Evolutionary conservation across 164 flowering plant genomes (phyloP).

Genomic region (grape (Vitis vinifera)): DNA sequence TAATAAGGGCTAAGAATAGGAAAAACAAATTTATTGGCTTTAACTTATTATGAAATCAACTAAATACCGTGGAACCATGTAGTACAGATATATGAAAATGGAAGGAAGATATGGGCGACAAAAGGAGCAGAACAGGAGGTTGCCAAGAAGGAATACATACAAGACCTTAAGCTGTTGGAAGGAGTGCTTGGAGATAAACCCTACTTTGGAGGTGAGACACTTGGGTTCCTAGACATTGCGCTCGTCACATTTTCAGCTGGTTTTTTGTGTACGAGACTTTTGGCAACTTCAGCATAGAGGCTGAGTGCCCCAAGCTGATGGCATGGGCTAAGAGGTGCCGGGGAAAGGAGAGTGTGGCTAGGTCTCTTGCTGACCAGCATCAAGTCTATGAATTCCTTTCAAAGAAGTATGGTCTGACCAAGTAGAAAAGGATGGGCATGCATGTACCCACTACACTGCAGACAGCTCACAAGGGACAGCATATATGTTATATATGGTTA

Average conservation of each 20-base stretch:
- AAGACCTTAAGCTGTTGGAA: conserved; percentile 5
- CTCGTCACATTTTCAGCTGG: conserved; percentile 15
- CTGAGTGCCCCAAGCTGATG: conserved; percentile 17
- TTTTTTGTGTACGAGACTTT: neutral
- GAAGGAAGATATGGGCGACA: too few species aligned
- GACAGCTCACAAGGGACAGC: too few species aligned
- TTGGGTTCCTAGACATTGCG: conserved; percentile 17
- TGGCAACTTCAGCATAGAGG: conserved; percentile 13
- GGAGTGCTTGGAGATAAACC: conserved; percentile 21
- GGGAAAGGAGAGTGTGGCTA: conserved; percentile 13
- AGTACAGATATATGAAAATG: too few species aligned
- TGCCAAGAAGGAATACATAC: conserved; percentile 11
- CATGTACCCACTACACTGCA: too few species aligned
- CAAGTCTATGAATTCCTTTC: conserved; percentile 9
- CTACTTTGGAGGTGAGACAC: conserved; percentile 18
- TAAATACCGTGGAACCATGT: too few species aligned
- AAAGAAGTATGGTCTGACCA: too few species aligned
- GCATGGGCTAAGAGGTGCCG: conserved; percentile 19
- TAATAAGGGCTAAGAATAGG: too few species aligned
- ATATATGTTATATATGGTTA: too few species aligned
- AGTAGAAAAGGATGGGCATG: too few species aligned
- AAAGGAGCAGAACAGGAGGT: too few species aligned
- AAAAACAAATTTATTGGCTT: too few species aligned
- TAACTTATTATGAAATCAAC: too few species aligned
- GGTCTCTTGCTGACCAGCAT: conserved; percentile 9